phyloP scores from a whole-genome alignment of 2,329 filamentous ascomycete species.

The Aspergillus quadrilineatus region DNA sequence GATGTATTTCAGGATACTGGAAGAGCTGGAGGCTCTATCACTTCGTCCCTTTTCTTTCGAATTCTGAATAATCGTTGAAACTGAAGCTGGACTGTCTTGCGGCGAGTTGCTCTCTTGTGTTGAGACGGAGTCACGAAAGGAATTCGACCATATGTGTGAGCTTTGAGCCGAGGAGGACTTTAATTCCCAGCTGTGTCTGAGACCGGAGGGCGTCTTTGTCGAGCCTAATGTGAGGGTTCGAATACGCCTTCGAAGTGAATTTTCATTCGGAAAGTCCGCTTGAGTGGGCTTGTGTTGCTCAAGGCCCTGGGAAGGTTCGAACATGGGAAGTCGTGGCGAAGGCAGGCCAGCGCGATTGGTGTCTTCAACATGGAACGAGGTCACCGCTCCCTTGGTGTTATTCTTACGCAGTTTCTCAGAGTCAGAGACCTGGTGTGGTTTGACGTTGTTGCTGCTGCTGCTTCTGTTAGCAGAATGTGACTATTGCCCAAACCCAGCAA shows the following conservation, averaged over 20 bases:
- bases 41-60: not conserved
- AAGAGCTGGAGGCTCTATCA: not conserved
- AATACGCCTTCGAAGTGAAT: constrained; percentile 3
- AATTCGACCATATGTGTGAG: not conserved
- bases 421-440: not conserved
- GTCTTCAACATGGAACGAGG: constrained; percentile 9
- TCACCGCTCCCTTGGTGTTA: constrained; percentile 8
- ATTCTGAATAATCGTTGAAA: not conserved
- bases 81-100: not conserved
- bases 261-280: not conserved
- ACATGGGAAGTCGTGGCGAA: not conserved
- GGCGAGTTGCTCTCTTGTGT: constrained; percentile 2
- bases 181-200: constrained; percentile 5
- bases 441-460: not conserved
- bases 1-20: constrained; percentile 10
- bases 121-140: constrained; percentile 3
- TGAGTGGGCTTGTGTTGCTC: not conserved
- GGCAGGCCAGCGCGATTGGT: not conserved
- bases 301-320: not conserved
- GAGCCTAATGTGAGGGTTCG: constrained; percentile 7
- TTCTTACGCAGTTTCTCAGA: not conserved
- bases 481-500: not conserved
- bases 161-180: constrained; percentile 2
- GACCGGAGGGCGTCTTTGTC: not conserved
- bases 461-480: not conserved